Conservation (phyloP, 176 grass and related monocot genomes). For the Eragrostis curvula region DNA sequence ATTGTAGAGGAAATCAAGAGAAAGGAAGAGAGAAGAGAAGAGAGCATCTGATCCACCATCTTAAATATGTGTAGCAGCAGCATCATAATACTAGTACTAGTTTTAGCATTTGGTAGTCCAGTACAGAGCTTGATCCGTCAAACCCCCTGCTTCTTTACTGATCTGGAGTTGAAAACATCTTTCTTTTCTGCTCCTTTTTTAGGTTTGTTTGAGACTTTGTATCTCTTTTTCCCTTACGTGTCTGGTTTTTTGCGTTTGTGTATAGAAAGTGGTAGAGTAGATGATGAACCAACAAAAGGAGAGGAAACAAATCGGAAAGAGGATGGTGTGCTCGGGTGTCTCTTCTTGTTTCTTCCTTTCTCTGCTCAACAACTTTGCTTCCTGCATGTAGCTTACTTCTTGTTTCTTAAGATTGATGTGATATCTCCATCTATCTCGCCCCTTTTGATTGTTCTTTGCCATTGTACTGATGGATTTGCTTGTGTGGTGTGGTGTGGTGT, state of each 20-base stretch:
- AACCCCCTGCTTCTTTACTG: constrained; percentile 28
- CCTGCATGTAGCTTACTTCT: constrained; percentile 29
- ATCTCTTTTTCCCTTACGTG: constrained; percentile 31
- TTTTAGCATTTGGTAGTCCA: constrained; percentile 45
- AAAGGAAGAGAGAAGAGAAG: constrained; percentile 11
- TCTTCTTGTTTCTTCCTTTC: constrained; percentile 46
- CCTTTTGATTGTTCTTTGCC: constrained; percentile 22
- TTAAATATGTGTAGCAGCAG: constrained; percentile 20
- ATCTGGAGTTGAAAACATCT: constrained; percentile 8
- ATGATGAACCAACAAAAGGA: constrained; percentile 36
- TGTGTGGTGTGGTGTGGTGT: constrained; percentile 26
- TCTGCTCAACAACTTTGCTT: constrained; percentile 20
- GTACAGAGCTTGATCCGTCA: constrained; percentile 45
- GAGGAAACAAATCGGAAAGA: background rate
- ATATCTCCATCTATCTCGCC: constrained; percentile 11
- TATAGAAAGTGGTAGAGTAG: constrained; percentile 50
- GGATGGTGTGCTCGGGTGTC: constrained; percentile 17
- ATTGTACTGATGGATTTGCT: constrained; percentile 25
- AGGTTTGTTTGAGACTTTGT: constrained; percentile 33
- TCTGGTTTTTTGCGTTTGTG: constrained; percentile 37
- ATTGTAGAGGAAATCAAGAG: constrained; percentile 19
- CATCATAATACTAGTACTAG: constrained; percentile 11
- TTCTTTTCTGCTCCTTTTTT: constrained; percentile 35
- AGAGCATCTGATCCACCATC: constrained; percentile 46
- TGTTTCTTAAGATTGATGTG: constrained; percentile 22